Evolutionary conservation across 345 rosid species (phyloP), one percentile per base, ranked within the genome.

Genomic region (Ricinus communis): DNA sequence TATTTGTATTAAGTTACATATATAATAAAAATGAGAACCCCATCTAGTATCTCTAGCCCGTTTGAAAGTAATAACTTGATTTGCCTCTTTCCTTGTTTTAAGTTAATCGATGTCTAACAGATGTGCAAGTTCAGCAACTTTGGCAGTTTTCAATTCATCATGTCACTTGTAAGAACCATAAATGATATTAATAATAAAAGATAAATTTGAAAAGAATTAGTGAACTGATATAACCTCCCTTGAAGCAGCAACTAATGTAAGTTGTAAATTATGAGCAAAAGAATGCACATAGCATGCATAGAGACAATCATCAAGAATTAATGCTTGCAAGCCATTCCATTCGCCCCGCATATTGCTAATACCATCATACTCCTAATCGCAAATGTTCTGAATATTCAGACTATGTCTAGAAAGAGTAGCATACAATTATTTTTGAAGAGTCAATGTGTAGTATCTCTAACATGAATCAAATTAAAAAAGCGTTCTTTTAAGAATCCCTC

Each of bases 361-460:
- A 55, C 50, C 62, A 49, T 70, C 40, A 56, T 76, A 76, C 16
- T 62, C 47, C 18, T 70, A 27, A 25, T 50, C n/a, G 8, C 3
- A 5, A 7, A 70, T 46, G 54, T 70, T 70, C 11, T 70, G 6
- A 15, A 70, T 18, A 21, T 40, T 14, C 43, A 71, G 54, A 40
- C 28, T 24, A 24, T 71, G 5, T 0, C 21, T 40, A 60, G 62
- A 70, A 0, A 76, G 52, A 8, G 65, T 0, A 36, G 0, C 8
- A 13, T 4, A 64, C 2, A 75, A 24, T 0, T 25, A 19, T 1
- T 51, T 22, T 40, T 64, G 22, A 15, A 63, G 31, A 13, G 63
- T 74, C 1, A 25, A 14, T 28, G 27, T 4, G 27, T 16, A 9
- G 53, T 67, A 27, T 65, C 64, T 41, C 3, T 4, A 30, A 66